Conservation (phyloP, 805 yeast genomes). For the Blastobotrys peoriensis region DNA sequence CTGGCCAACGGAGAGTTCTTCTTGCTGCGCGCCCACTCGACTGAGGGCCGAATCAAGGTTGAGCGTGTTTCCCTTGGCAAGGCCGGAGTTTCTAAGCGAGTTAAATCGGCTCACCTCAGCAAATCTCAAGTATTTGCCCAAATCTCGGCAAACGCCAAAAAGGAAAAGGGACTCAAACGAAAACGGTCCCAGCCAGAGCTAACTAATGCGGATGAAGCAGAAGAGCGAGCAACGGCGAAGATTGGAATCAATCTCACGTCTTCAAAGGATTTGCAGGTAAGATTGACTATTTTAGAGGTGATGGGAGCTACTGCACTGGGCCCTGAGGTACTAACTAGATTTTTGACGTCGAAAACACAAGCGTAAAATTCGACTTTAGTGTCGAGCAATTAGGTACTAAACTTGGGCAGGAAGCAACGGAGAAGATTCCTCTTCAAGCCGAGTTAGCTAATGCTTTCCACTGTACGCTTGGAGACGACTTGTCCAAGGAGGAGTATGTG, state of each 20-base stretch:
- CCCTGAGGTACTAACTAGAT: constrained; percentile 1
- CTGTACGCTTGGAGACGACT: constrained; percentile 57
- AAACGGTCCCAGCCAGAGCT: constrained; percentile 4
- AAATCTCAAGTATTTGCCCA: background rate
- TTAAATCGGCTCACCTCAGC: background rate
- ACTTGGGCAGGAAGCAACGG: background rate
- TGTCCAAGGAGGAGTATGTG: constrained; percentile 52
- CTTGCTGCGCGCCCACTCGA: background rate
- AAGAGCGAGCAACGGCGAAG: constrained; percentile 30
- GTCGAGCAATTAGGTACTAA: background rate
- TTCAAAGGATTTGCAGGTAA: constrained; percentile 13
- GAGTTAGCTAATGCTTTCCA: constrained; percentile 41
- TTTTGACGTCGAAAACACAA: background rate
- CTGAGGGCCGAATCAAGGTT: background rate
- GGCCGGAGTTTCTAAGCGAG: background rate
- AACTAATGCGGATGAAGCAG: constrained; percentile 7
- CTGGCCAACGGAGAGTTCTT: constrained; percentile 8
- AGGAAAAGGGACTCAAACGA: constrained; percentile 8
- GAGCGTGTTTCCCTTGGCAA: background rate
- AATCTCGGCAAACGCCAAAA: background rate
- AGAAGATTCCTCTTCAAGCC: background rate
- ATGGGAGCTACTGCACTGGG: background rate
- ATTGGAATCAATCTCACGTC: constrained; percentile 5
- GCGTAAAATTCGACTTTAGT: background rate
- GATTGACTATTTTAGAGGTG: background rate